A percentile compares a stretch with the other conserved stretches of the same genome.
Evolutionary conservation across 768 basidiomycete species (phyloP).

Genomic region (Calvatia gigantea): DNA sequence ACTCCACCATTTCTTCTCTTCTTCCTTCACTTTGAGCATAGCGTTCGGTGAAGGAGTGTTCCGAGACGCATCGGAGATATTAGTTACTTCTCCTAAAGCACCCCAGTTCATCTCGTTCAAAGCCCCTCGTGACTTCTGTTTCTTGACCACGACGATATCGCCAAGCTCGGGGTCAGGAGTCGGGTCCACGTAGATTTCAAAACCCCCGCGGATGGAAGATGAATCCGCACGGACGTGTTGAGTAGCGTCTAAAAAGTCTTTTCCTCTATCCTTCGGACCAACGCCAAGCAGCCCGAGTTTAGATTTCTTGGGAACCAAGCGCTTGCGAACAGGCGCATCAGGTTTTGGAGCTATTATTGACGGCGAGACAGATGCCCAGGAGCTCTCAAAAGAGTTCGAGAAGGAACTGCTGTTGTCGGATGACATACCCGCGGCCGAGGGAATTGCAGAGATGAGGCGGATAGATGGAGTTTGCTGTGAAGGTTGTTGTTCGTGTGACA

Average conservation of each 20-base stretch:
- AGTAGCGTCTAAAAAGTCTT: slow-evolving; percentile 60
- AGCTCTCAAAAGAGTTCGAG: slow-evolving; percentile 30
- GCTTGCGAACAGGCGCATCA: slow-evolving; percentile 27
- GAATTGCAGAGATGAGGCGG: slow-evolving; percentile 65
- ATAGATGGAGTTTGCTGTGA: slow-evolving; percentile 51
- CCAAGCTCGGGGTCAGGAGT: slow-evolving; percentile 60
- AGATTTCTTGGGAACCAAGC: slow-evolving; percentile 72
- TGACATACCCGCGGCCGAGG: slow-evolving; percentile 45
- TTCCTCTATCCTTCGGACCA: slow-evolving; percentile 22
- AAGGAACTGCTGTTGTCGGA: slow-evolving; percentile 31
- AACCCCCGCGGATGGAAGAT: slow-evolving; percentile 40
- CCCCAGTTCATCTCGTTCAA: slow-evolving; percentile 60
- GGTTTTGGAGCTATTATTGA: slow-evolving; percentile 30
- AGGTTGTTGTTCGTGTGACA: slow-evolving; percentile 18
- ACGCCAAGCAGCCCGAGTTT: slow-evolving; percentile 46
- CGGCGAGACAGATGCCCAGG: slow-evolving; percentile 32
- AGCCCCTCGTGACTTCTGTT: slow-evolving; percentile 63
- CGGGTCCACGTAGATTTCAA: slow-evolving; percentile 73
- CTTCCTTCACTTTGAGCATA: slow-evolving; percentile 32
- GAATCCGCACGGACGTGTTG: slow-evolving; percentile 41
- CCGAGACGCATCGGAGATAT: slow-evolving; percentile 32
- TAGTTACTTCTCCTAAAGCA: slow-evolving; percentile 56
- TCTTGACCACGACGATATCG: slow-evolving; percentile 72
- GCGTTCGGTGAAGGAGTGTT: background rate
- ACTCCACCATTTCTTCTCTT: slow-evolving; percentile 72